A percentile compares a stretch with the other conserved stretches of the same genome.
These are phyloP conservation scores for Nemania sp. DNA, from an alignment of 2,329 filamentous ascomycete genomes.

Conservation along the genomic window DNA sequence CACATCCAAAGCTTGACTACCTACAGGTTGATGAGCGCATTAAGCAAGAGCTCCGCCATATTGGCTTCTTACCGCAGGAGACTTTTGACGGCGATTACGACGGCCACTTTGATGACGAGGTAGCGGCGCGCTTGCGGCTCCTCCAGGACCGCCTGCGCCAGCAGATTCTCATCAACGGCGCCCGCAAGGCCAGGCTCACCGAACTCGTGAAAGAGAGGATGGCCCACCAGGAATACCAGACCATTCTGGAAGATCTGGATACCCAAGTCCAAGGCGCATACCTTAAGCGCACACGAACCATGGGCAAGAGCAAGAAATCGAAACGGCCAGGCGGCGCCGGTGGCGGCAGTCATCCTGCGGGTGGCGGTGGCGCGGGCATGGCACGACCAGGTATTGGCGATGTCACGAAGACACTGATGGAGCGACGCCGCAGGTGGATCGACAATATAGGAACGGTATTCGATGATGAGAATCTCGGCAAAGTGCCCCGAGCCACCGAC, in stretches of 20 bases:
- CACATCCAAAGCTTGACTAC: slow-evolving; percentile 83
- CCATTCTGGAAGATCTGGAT: slow-evolving; percentile 96
- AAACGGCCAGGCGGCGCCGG: slow-evolving; percentile 82
- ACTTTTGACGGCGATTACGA: slow-evolving; percentile 80
- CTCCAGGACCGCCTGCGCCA: slow-evolving; percentile 86
- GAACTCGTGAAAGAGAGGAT: slow-evolving; percentile 92
- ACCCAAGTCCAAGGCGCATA: slow-evolving; percentile 95
- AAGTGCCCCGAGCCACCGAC: slow-evolving; percentile 75
- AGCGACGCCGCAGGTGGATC: slow-evolving; percentile 88
- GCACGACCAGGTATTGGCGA: slow-evolving; percentile 88
- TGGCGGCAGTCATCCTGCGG: slow-evolving; percentile 74
- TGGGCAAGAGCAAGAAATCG: slow-evolving; percentile 94
- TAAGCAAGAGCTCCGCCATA: slow-evolving; percentile 89
- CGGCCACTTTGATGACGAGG: slow-evolving; percentile 91
- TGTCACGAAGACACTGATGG: slow-evolving; percentile 91
- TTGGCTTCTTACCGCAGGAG: slow-evolving; percentile 83
- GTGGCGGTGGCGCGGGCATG: slow-evolving; percentile 69
- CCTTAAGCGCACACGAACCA: slow-evolving; percentile 91
- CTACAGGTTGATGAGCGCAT: slow-evolving; percentile 88
- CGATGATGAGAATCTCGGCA: slow-evolving; percentile 80
- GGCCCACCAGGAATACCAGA: slow-evolving; percentile 96
- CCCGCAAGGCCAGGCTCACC: slow-evolving; percentile 85
- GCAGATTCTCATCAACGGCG: slow-evolving; percentile 88
- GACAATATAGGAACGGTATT: slow-evolving; percentile 92
- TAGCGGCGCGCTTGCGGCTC: slow-evolving; percentile 87